A percentile compares a stretch with the other conserved stretches of the same genome.
Evolutionary conservation across 495 filamentous ascomycete genomes (phyloP).

Genomic region (Aspergillus bridgeri): DNA sequence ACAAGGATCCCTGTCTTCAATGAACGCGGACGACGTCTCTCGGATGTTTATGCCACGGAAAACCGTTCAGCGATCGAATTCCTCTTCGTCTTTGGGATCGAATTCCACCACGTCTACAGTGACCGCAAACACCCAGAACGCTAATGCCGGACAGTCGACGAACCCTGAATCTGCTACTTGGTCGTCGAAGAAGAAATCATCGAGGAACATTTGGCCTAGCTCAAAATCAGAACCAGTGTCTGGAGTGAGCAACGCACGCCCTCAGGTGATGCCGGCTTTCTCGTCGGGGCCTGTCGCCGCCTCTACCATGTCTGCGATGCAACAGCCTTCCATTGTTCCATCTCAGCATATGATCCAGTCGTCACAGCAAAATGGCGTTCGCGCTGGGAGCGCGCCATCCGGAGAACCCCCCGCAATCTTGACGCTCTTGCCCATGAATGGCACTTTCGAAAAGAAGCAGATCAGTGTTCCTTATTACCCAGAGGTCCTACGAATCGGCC

Average conservation of each 20-base stretch:
- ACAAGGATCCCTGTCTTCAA: constrained; percentile 69
- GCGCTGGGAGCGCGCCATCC: constrained; percentile 52
- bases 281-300: constrained; percentile 65
- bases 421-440: constrained; percentile 80
- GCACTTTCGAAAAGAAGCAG: constrained; percentile 94
- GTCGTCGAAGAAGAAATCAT: constrained; percentile 64
- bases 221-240: constrained; percentile 66
- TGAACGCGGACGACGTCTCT: constrained; percentile 82
- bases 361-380: constrained; percentile 60
- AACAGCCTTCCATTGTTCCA: constrained; percentile 70
- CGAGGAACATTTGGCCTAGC: constrained; percentile 68
- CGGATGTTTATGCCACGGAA: constrained; percentile 87
- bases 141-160: constrained; percentile 46
- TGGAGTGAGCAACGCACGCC: constrained; percentile 57
- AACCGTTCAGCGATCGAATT: constrained; percentile 78
- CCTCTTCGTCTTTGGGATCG: constrained; percentile 79
- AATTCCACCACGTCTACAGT: constrained; percentile 50
- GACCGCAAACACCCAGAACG: constrained; percentile 39
- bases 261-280: constrained; percentile 59
- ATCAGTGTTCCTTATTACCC: constrained; percentile 87
- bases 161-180: constrained; percentile 48
- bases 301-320: constrained; percentile 67
- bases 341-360: constrained; percentile 64
- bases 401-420: constrained; percentile 69
- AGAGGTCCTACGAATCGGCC: constrained; percentile 85